Percentiles rank a stretch among this genome's conserved stretches.
Conservation (phyloP, 2,329 filamentous ascomycete species). For the Ophiostoma populinum region DNA sequence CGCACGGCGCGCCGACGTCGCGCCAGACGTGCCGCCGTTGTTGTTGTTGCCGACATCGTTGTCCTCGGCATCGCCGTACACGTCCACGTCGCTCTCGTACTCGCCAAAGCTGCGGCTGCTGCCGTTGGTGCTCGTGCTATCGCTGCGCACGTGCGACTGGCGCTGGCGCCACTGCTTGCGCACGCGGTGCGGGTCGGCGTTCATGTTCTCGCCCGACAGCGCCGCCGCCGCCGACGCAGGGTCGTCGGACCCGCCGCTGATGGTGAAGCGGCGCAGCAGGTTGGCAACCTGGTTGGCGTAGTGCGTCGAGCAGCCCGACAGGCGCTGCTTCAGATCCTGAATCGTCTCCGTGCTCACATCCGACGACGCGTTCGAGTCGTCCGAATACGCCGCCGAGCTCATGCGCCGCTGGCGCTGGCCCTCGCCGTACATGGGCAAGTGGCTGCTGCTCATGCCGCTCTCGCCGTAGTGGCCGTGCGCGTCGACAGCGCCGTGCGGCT, state of each 20-base stretch:
- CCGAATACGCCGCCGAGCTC: conserved; percentile 9
- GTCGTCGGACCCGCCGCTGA: conserved; percentile 12
- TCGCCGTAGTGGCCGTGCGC: background rate
- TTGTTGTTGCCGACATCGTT: background rate
- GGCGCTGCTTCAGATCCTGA: conserved; percentile 19
- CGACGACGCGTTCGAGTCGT: conserved; percentile 11
- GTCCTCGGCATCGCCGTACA: conserved; percentile 4
- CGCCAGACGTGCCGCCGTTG: background rate
- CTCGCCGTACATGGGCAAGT: conserved; percentile 6
- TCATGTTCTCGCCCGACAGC: conserved; percentile 3
- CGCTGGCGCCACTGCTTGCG: conserved; percentile 8
- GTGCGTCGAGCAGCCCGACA: conserved; percentile 17
- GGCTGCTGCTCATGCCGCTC: conserved; percentile 6
- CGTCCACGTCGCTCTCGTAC: conserved; percentile 7
- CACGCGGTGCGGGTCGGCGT: conserved; percentile 7
- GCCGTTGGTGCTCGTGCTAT: conserved; percentile 4
- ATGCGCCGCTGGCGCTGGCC: conserved; percentile 7
- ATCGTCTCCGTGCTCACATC: conserved; percentile 14
- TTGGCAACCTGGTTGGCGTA: conserved; percentile 14
- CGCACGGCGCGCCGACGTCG: conserved; percentile 1
- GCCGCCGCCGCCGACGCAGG: background rate
- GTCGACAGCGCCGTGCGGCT: conserved; percentile 3
- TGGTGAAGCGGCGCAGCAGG: conserved; percentile 14
- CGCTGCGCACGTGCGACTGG: conserved; percentile 1
- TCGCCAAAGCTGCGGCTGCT: conserved; percentile 6